Conservation (phyloP, 441 rosid species). For the Sinapis alba region DNA sequence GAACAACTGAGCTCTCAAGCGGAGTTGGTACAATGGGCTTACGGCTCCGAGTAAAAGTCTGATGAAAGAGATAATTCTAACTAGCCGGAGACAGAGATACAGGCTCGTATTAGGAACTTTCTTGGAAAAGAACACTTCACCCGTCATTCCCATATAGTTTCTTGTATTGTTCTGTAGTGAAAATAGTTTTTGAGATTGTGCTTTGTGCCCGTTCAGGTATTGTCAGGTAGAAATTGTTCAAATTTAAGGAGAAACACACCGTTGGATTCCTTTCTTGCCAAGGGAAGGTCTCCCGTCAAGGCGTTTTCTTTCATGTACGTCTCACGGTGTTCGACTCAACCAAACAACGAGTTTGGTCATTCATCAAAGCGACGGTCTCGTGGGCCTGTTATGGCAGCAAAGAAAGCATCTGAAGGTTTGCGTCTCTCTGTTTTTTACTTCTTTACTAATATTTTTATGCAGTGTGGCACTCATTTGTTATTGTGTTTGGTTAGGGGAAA, state of each 20-base stretch:
- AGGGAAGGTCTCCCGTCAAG: conserved; percentile 51
- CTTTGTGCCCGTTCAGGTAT: conserved; percentile 46
- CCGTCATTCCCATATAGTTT: neutral
- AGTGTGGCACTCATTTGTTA: neutral
- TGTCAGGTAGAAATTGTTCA: conserved; percentile 51
- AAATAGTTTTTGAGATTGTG: conserved; percentile 24
- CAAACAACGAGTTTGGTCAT: conserved; percentile 48
- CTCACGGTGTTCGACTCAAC: conserved; percentile 46
- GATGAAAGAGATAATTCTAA: too few relatives aligned
- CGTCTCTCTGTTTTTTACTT: neutral
- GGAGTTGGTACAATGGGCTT: too few relatives aligned
- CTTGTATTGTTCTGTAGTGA: conserved; percentile 23
- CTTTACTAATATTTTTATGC: conserved; percentile 3
- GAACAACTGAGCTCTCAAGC: too few relatives aligned
- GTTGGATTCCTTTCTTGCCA: conserved; percentile 41
- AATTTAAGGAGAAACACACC: conserved; percentile 51
- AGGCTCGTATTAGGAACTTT: conserved; percentile 1
- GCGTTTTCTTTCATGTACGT: conserved; percentile 53
- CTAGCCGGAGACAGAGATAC: too few relatives aligned
- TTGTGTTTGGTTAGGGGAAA: conserved; percentile 56
- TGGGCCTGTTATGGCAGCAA: conserved; percentile 95
- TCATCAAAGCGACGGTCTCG: conserved; percentile 83
- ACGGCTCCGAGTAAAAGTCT: too few relatives aligned
- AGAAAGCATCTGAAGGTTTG: conserved; percentile 76
- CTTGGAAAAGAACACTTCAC: conserved; percentile 3